Evolutionary conservation across 257 asterid species (phyloP).

Genomic region (Solanum appendiculatum): DNA sequence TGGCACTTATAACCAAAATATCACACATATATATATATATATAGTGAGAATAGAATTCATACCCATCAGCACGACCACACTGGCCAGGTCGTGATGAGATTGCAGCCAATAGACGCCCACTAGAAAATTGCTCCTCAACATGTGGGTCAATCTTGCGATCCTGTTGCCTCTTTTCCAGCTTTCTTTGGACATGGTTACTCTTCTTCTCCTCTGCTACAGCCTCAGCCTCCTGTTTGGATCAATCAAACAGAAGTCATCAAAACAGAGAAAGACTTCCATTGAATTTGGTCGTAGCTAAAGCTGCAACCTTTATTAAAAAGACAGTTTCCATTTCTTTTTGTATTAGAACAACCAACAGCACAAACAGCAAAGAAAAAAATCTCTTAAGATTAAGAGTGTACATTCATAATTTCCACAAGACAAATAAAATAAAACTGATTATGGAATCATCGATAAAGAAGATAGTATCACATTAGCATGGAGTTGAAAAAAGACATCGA

Average conservation of each 20-base stretch:
- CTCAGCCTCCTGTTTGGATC: conserved; percentile 16
- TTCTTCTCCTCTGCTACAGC: conserved; percentile 26
- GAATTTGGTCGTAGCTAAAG: neutral
- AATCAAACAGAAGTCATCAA: neutral
- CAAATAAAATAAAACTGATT: neutral
- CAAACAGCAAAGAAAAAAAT: neutral
- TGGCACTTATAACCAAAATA: neutral
- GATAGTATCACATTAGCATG: neutral
- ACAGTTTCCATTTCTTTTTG: neutral
- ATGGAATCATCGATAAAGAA: neutral
- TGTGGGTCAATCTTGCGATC: conserved; percentile 35
- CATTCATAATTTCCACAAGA: neutral
- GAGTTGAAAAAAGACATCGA: neutral
- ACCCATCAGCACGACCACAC: conserved; percentile 40
- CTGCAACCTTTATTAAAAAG: neutral
- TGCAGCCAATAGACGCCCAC: conserved; percentile 30
- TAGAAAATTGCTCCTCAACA: conserved; percentile 25
- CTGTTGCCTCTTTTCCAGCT: conserved; percentile 24
- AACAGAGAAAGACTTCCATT: neutral
- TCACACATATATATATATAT: too few species aligned
- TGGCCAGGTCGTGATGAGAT: conserved; percentile 38
- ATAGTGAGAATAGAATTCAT: neutral
- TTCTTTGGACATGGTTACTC: conserved; percentile 29
- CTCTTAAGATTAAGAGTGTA: neutral
- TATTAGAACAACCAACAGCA: neutral